phyloP scores from a whole-genome alignment of 1,284 basidiomycete genomes.

The Flammula alnicola region DNA sequence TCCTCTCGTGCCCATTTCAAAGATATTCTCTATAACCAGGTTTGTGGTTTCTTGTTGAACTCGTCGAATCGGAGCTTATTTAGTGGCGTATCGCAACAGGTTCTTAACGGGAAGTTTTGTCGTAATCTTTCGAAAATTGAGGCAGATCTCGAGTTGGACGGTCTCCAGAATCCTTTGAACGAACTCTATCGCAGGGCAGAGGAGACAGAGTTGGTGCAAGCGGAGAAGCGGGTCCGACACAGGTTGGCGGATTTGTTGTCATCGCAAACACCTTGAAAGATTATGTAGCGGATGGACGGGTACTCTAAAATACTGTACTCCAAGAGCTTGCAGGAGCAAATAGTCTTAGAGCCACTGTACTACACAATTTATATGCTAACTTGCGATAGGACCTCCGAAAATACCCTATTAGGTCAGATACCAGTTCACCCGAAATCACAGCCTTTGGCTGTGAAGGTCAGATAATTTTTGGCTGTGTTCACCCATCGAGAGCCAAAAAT shows the following conservation, averaged over 20 bases:
- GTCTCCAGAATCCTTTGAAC: conserved; percentile 58
- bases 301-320: background rate
- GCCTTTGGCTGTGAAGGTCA: too few species aligned
- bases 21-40: conserved; percentile 63
- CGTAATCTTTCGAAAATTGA: conserved; percentile 60
- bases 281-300: background rate
- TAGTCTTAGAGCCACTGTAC: too few species aligned
- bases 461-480: too few species aligned
- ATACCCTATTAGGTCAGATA: too few species aligned
- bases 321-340: background rate
- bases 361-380: too few species aligned
- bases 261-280: conserved; percentile 14
- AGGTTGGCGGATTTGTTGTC: conserved; percentile 48
- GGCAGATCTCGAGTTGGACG: conserved; percentile 62
- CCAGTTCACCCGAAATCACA: too few species aligned
- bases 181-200: conserved; percentile 55
- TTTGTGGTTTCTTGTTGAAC: conserved; percentile 27
- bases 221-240: conserved; percentile 61
- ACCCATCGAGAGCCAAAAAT: too few species aligned
- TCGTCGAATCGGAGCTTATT: background rate
- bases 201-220: conserved; percentile 57
- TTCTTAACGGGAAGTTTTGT: conserved; percentile 65
- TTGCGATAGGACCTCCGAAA: too few species aligned
- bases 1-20: conserved; percentile 56
- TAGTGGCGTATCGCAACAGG: conserved; percentile 33